Evolutionary conservation across 1,284 basidiomycete species (phyloP).

Genomic region (Vanrija sp.): DNA sequence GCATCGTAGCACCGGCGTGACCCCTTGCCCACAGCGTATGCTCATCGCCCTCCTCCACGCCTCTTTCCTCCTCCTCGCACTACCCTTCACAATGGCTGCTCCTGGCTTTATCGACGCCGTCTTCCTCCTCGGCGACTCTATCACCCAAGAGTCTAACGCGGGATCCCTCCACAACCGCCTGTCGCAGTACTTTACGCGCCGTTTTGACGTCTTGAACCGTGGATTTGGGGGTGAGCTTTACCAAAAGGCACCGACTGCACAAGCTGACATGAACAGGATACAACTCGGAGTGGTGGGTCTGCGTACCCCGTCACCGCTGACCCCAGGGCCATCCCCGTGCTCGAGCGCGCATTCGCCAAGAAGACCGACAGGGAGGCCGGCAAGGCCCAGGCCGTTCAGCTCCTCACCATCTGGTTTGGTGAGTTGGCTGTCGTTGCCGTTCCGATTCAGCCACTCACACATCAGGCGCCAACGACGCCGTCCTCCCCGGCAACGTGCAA

Average conservation of each 20-base stretch:
- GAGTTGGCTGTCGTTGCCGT: slow-evolving; percentile 11
- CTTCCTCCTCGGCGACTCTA: slow-evolving; percentile 44
- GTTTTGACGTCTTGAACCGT: slow-evolving; percentile 76
- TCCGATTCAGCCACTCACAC: neutral
- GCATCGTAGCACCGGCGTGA: no score
- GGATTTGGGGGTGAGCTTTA: slow-evolving; percentile 53
- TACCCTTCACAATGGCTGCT: slow-evolving; percentile 30
- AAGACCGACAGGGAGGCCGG: slow-evolving; percentile 54
- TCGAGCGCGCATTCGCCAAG: slow-evolving; percentile 65
- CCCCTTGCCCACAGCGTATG: no score
- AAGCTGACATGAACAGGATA: slow-evolving; percentile 56
- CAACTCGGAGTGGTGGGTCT: slow-evolving; percentile 64
- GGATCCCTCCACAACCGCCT: slow-evolving; percentile 27
- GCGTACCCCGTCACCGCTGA: neutral
- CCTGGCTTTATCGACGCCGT: slow-evolving; percentile 38
- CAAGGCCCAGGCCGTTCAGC: slow-evolving; percentile 57
- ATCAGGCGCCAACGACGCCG: slow-evolving; percentile 68
- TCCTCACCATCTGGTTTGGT: slow-evolving; percentile 83
- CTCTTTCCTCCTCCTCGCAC: neutral
- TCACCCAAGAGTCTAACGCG: slow-evolving; percentile 12
- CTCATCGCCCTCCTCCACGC: neutral
- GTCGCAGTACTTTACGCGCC: slow-evolving; percentile 63
- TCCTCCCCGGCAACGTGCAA: slow-evolving; percentile 53
- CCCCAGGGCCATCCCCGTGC: slow-evolving; percentile 62
- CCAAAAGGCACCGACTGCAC: neutral